Conservation (phyloP, 306 rosid genomes). For the Prunus mongolica region DNA sequence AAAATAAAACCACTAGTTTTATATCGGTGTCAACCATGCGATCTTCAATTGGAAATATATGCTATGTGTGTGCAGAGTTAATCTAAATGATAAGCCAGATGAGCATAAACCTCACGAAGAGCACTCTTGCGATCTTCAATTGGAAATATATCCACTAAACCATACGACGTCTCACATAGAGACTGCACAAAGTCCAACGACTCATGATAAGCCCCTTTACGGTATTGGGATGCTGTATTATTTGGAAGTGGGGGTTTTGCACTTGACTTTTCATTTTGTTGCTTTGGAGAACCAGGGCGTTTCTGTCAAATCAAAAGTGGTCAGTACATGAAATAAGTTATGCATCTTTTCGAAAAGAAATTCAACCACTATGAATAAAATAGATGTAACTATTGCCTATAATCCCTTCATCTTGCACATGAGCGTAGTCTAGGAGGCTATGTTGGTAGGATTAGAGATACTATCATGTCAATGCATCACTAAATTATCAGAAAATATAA, state of each 20-base stretch:
- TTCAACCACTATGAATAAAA: background rate
- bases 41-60: background rate
- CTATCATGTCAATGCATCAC: background rate
- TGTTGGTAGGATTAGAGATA: background rate
- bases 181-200: slow-evolving; percentile 92
- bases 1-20: background rate
- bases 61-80: background rate
- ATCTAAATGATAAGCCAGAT: slow-evolving; percentile 10
- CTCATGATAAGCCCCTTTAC: slow-evolving; percentile 90
- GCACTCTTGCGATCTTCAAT: slow-evolving; percentile 96
- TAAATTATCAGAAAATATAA: background rate
- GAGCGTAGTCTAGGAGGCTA: background rate
- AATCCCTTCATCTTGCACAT: background rate
- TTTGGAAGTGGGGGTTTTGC: slow-evolving; percentile 85
- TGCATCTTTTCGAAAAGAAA: background rate
- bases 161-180: slow-evolving; percentile 88
- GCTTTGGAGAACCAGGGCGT: slow-evolving; percentile 80
- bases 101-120: slow-evolving; percentile 74
- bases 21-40: background rate
- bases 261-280: slow-evolving; percentile 56
- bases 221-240: slow-evolving; percentile 51
- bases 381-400: background rate
- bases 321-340: background rate
- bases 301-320: slow-evolving; percentile 48
- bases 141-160: slow-evolving; percentile 96